phyloP scores from a whole-genome alignment of 495 filamentous ascomycete genomes.

The Aspergillus asperescens region DNA sequence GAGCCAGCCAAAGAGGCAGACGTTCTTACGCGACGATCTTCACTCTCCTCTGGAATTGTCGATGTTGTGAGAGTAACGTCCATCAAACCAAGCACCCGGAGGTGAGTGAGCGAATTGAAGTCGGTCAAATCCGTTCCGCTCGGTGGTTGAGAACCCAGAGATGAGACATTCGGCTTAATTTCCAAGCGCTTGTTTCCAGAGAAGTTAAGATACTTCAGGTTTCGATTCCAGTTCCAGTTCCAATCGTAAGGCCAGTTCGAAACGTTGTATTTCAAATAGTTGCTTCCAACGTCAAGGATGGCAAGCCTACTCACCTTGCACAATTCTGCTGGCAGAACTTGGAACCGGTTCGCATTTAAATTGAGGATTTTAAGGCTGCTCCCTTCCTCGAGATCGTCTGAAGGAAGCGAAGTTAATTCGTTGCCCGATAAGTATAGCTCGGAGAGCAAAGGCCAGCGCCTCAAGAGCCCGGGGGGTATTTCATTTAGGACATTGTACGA shows the following conservation, averaged over 20 bases:
- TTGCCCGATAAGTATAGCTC: constrained; percentile 97
- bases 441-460: constrained; percentile 77
- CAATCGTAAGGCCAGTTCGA: constrained; percentile 99
- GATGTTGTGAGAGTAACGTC: constrained; percentile 93
- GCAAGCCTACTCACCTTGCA: constrained; percentile 87
- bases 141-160: constrained; percentile 38
- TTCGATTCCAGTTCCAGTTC: constrained; percentile 99
- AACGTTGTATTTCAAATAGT: constrained; percentile 97
- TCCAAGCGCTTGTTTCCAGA: constrained; percentile 96
- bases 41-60: constrained; percentile 87
- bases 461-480: constrained; percentile 80
- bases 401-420: constrained; percentile 82
- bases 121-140: constrained; percentile 78
- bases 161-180: constrained; percentile 76
- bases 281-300: constrained; percentile 91
- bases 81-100: constrained; percentile 90
- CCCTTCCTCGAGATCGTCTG: constrained; percentile 89
- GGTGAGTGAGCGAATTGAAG: constrained; percentile 78
- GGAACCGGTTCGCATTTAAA: constrained; percentile 97
- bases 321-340: constrained; percentile 90
- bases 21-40: constrained; percentile 91
- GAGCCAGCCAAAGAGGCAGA: constrained; percentile 85
- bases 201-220: constrained; percentile 90
- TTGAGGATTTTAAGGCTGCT: constrained; percentile 82
- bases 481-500: constrained; percentile 94